Percentiles rank a stretch among this genome's conserved stretches.
These are phyloP conservation scores for Thielaviopsis punctulata DNA, from an alignment of 2,329 filamentous ascomycete genomes.

Conservation along the genomic window DNA sequence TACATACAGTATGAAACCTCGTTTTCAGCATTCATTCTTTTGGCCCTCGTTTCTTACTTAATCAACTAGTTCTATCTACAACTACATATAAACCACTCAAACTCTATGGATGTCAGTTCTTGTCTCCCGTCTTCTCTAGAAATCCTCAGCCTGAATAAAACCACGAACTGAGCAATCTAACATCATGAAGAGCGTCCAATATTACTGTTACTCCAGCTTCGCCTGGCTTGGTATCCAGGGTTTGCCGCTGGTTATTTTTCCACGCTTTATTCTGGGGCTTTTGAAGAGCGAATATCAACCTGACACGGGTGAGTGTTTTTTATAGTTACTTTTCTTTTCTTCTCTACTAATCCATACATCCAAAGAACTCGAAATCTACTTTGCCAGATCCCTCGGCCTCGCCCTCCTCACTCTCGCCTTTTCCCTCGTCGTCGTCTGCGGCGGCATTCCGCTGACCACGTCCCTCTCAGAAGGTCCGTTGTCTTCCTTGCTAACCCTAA, in stretches of 20 bases:
- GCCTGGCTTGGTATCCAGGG: conserved; percentile 34
- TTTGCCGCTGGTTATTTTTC: conserved; percentile 29
- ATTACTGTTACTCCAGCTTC: conserved; percentile 33
- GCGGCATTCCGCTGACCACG: conserved; percentile 45
- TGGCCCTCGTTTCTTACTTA: too few species aligned
- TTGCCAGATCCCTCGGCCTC: conserved; percentile 53
- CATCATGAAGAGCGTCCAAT: conserved; percentile 27
- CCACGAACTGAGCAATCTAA: background rate
- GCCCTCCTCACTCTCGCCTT: conserved; percentile 46
- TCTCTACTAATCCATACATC: background rate
- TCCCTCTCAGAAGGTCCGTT: conserved; percentile 24
- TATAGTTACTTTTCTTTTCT: background rate
- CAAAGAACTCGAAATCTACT: conserved; percentile 50
- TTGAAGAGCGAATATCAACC: conserved; percentile 21
- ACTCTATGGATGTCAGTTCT: background rate
- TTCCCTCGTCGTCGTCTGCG: conserved; percentile 51
- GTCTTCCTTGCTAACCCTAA: background rate
- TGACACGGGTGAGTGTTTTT: conserved; percentile 18
- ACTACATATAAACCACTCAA: too few species aligned
- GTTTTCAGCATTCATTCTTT: too few species aligned
- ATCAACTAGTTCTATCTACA: too few species aligned
- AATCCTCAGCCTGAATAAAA: background rate
- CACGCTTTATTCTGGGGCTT: conserved; percentile 28
- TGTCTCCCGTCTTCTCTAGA: background rate
- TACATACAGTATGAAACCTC: too few species aligned